Percentiles rank a stretch among this genome's conserved stretches.
phyloP scores from a whole-genome alignment of 306 rosid species.

The Betula pendula region DNA sequence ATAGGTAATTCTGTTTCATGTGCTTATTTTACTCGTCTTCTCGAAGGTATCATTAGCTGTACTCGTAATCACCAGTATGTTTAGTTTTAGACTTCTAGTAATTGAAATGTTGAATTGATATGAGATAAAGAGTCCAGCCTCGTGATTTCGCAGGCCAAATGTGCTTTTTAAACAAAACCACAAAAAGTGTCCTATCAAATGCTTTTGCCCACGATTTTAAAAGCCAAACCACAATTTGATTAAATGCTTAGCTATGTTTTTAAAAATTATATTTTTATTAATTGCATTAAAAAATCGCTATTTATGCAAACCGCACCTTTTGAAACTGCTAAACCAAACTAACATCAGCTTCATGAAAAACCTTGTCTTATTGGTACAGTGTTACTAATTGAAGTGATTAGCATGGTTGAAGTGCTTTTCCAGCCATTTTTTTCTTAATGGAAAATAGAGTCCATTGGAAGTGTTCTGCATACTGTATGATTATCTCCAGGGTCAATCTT shows the following conservation, averaged over 20 bases:
- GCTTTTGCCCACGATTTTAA: too few species aligned
- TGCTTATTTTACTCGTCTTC: background rate
- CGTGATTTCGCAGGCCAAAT: too few species aligned
- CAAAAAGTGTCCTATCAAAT: too few species aligned
- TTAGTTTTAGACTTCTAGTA: background rate
- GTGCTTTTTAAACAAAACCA: too few species aligned
- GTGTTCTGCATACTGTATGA: background rate
- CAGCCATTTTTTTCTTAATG: background rate
- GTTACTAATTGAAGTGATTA: background rate
- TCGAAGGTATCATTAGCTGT: background rate
- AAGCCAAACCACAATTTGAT: too few species aligned
- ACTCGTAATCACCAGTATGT: background rate
- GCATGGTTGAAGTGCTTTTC: background rate
- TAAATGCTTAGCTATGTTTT: too few species aligned
- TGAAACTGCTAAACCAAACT: too few species aligned
- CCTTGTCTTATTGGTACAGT: background rate
- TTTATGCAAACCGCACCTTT: too few species aligned
- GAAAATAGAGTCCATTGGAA: background rate
- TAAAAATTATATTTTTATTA: too few species aligned
- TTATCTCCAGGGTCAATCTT: background rate
- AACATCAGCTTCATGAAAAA: background rate
- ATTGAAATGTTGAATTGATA: background rate
- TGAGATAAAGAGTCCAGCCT: background rate
- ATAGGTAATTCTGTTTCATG: slow-evolving; percentile 45
- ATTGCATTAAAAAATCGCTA: too few species aligned